Evolutionary conservation across 768 basidiomycete species (phyloP), one percentile per base, ranked within the genome.

Genomic region (Cyclocybe cylindracea): DNA sequence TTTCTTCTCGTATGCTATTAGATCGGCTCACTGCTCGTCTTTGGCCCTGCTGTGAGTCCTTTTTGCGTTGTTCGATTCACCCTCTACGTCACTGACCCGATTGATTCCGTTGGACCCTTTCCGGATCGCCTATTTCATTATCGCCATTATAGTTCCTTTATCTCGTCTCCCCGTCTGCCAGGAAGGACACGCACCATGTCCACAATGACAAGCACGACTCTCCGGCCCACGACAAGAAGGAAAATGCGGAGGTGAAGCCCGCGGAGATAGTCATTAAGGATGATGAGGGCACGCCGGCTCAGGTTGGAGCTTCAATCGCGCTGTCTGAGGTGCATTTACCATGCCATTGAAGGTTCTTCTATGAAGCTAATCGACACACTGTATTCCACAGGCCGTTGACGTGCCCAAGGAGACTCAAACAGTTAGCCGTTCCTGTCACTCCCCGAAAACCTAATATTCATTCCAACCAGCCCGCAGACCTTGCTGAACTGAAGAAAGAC

Each of bases 11-110:
- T 46, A 43, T 45, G 14, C 33, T 45, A 10, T 51, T 61, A 78
- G 77, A 59, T 76, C 54, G 76, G 68, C 51, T 72, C 77, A 47
- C 60, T 70, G 5, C 43, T 74, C 31, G 46, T 77, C 44, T 72
- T 77, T 55, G 70, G 70, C 8, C 76, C 77, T 18, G 60, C 65
- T 59, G 77, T 77, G 58, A 66, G 76, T 62, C 5, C 44, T 32
- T 38, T 47, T 7, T 24, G 48, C 36, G 39, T 39, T 39, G 46
- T 46, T 41, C 38, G 38, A 35, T 41, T 18, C 14, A 55, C 39
- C 46, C 19, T 10, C 36, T 38, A 33, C 40, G 43, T 41, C 39
- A 14, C 41, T 44, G 37, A 44, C 14, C 19, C 44, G 53, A 47
- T 50, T 39, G 37, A 42, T 35, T 14, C 33, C 19, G 18, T 24